These are phyloP conservation scores for Naganishia friedmannii DNA, from an alignment of 768 basidiomycete species.

Conservation along the genomic window DNA sequence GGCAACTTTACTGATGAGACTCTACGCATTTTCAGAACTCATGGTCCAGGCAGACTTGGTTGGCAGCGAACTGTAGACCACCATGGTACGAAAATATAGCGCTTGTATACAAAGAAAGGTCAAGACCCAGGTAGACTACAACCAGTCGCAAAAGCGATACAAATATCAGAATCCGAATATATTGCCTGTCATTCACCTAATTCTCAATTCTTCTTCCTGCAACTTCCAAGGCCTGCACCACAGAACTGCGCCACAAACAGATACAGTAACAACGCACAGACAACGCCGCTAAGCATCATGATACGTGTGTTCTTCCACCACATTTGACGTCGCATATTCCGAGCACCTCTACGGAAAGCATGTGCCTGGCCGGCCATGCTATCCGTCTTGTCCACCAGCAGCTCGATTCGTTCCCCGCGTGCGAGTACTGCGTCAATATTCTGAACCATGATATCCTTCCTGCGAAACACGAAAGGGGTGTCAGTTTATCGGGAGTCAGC, in stretches of 20 bases:
- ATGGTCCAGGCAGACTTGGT: slow-evolving; percentile 21
- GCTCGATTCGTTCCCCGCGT: slow-evolving; percentile 89
- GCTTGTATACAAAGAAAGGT: slow-evolving; percentile 3
- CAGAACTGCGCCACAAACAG: slow-evolving; percentile 85
- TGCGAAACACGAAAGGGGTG: slow-evolving; percentile 16
- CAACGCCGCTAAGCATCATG: slow-evolving; percentile 62
- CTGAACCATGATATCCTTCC: slow-evolving; percentile 94
- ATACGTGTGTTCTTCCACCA: slow-evolving; percentile 55
- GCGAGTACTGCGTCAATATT: slow-evolving; percentile 95
- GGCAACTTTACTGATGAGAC: background rate
- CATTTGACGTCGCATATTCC: slow-evolving; percentile 57
- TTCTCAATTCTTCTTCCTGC: slow-evolving; percentile 9
- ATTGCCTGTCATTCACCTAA: background rate
- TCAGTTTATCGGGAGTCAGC: background rate
- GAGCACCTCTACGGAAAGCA: slow-evolving; percentile 83
- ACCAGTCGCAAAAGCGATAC: background rate
- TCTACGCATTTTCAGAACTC: slow-evolving; percentile 1
- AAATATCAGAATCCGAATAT: background rate
- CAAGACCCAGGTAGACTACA: background rate
- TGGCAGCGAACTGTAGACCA: background rate
- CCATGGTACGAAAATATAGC: background rate
- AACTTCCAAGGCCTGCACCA: slow-evolving; percentile 54
- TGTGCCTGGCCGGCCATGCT: slow-evolving; percentile 90
- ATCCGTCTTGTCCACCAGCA: slow-evolving; percentile 95
- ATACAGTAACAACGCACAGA: slow-evolving; percentile 63